Evolutionary conservation across 768 basidiomycete species (phyloP), one percentile per base, ranked within the genome.

Genomic region (Lanmaoa pseudosensibilis): DNA sequence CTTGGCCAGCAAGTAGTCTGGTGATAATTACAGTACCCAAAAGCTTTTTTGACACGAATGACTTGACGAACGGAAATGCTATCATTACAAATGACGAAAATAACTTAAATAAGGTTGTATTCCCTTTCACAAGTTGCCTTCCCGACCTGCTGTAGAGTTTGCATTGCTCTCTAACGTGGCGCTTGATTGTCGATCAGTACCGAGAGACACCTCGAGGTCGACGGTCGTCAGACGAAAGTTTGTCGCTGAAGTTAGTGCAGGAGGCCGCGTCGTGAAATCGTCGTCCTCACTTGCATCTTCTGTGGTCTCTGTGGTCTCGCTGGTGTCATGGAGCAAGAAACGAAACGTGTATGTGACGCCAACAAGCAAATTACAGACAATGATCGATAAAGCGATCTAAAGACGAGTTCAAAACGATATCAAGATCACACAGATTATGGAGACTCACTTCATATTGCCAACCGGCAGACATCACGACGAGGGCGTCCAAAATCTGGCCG

Each of bases 351-450:
- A 61, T 36, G 56, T 61, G 16, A 61, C 59, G 33, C 40, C 49
- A 21, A 61, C 59, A 8, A 61, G 49, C 21, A 61, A 16, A 25
- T 61, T 61, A 25, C 56, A 61, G 43, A 58, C 49, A n/a, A 57
- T 55, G 38, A 46, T 33, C 4, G 57, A 55, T 9, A 55, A 27
- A 13, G 47, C 57, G 27, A 52, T 21, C 60, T 61, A 34, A 39
- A 19, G 2, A 38, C 21, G 6, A 3, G 2, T 5, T 33, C 4
- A 16, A 11, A 23, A 12, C 23, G 25, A 39, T 25, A 12, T 18
- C 15, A 4, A 27, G 10, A n/a, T 40, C 32, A 11, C 16, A 5
- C 36, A 18, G 37, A 37, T 12, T 39, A 12, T 37, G 13, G 32
- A 32, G 10, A 43, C 45, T 33, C 18, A 60, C 59, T 30, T 60